phyloP scores from a whole-genome alignment of 2,329 filamentous ascomycete species.

The Scytalidium sp. region DNA sequence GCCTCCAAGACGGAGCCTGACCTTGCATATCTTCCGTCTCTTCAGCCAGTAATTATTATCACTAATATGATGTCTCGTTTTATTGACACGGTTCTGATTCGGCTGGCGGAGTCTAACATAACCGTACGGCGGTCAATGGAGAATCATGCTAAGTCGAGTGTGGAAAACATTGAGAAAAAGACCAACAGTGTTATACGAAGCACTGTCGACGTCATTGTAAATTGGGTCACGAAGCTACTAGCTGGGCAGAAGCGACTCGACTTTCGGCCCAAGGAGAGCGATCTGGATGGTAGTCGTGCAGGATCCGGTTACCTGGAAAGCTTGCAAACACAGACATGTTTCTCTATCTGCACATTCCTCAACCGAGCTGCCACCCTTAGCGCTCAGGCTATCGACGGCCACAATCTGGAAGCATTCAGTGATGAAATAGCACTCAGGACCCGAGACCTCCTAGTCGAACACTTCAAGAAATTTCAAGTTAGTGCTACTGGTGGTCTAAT shows the following conservation, averaged over 20 bases:
- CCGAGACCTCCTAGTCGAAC: slow-evolving; percentile 77
- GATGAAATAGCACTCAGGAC: slow-evolving; percentile 81
- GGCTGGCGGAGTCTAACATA: slow-evolving; percentile 83
- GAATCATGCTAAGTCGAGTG: slow-evolving; percentile 56
- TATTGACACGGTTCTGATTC: slow-evolving; percentile 84
- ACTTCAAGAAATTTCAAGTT: slow-evolving; percentile 92
- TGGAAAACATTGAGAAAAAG: slow-evolving; percentile 64
- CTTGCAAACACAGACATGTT: slow-evolving; percentile 83
- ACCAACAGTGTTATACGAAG: slow-evolving; percentile 67
- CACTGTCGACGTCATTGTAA: slow-evolving; percentile 61
- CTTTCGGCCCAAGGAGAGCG: slow-evolving; percentile 66
- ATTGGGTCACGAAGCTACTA: slow-evolving; percentile 62
- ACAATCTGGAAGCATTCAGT: slow-evolving; percentile 78
- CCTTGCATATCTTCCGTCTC: slow-evolving; percentile 73
- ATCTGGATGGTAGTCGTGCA: slow-evolving; percentile 40
- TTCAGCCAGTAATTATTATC: slow-evolving; percentile 82
- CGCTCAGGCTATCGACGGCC: slow-evolving; percentile 70
- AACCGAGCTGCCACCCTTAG: slow-evolving; percentile 61
- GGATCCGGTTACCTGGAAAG: slow-evolving; percentile 59
- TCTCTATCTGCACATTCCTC: slow-evolving; percentile 78
- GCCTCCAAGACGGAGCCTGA: slow-evolving; percentile 81
- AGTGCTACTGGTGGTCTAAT: slow-evolving; percentile 92
- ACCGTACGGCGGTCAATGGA: slow-evolving; percentile 76
- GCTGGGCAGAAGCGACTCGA: slow-evolving; percentile 67
- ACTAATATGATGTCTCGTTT: slow-evolving; percentile 92